A percentile compares a stretch with the other conserved stretches of the same genome.
These are phyloP conservation scores for Asparagopsis taxiformis DNA, from an alignment of 31 red algal species.

Conservation along the genomic window DNA sequence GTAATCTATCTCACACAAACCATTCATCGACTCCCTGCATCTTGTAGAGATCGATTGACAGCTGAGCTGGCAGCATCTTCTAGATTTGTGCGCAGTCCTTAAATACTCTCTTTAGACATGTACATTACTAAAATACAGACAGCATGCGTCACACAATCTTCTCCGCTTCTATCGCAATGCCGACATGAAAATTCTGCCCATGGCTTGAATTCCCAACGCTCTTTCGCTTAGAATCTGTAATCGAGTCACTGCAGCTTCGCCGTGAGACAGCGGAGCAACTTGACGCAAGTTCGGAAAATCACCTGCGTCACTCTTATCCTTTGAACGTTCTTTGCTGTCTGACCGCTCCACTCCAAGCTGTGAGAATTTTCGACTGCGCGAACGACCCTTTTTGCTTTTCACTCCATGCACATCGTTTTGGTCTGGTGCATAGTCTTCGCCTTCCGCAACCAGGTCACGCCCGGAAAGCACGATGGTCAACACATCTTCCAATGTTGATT, in stretches of 20 bases:
- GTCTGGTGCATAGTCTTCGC: constrained; percentile 17
- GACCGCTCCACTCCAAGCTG: constrained; percentile 36
- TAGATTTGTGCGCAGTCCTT: too few species aligned
- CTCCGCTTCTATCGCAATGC: constrained; percentile 4
- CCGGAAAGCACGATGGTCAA: constrained; percentile 64
- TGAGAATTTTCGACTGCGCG: constrained; percentile 25
- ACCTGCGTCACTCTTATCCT: background rate
- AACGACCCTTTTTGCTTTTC: background rate
- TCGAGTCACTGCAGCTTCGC: constrained; percentile 42
- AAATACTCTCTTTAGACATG: too few species aligned
- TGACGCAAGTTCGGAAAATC: constrained; percentile 9
- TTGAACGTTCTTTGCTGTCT: constrained; percentile 18
- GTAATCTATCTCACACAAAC: too few species aligned
- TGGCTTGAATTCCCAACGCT: constrained; percentile 61
- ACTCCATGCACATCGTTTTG: background rate
- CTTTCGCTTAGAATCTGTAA: constrained; percentile 63
- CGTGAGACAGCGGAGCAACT: constrained; percentile 39
- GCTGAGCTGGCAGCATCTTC: too few species aligned
- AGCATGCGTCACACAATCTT: too few species aligned
- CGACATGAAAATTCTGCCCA: constrained; percentile 82
- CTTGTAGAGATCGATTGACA: too few species aligned
- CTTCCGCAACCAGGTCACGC: constrained; percentile 52
- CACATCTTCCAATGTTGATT: constrained; percentile 77
- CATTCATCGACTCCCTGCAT: too few species aligned
- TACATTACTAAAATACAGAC: too few species aligned